Evolutionary conservation across 192 early-diverging fungal genomes (phyloP), one percentile per base, ranked within the genome.

Genomic region (Podila epigama): DNA sequence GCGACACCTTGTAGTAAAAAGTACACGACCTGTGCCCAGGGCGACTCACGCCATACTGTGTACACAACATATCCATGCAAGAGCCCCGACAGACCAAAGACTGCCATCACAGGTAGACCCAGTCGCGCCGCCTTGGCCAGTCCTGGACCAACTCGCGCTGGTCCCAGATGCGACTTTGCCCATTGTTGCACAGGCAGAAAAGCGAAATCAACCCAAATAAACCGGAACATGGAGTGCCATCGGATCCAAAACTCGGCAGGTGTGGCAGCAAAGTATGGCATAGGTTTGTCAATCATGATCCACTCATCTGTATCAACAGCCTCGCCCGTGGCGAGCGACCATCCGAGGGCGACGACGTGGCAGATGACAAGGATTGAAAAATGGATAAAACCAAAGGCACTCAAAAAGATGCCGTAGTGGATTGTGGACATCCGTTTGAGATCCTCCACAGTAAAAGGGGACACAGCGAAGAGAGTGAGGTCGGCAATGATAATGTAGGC

Each of bases 61-160:
- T 25, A 54, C 27, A 54, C 52, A 54, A 54, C 29, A 12, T 54
- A 54, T 31, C 52, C 52, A 54, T 54, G 52, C 27, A 54, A 4
- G 15, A 54, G 27, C 16, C 52, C 52, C 27, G 27, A 31, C 8
- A 54, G 29, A 16, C 27, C 31, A 54, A 54, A 54, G 25, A 54
- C 52, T 15, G 52, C 25, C 52, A 54, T 54, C 52, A 54, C 52
- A 11, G 52, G 52, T 11, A 54, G 52, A 31, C 11, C 52, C 28
- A 31, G 25, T 54, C 29, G 18, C 16, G 52, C 52, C 25, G 52
- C 52, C 16, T 54, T 54, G 29, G 52, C 25, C 25, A 54, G 28
- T 32, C 25, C 12, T 31, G 12, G 10, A 2, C 52, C 52, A 11
- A 54, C 52, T 25, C 27, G 25, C 15, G 22, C 52, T 6, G 52